phyloP scores from a whole-genome alignment of 208 protist genomes.

The Balamuthia mandrillaris region DNA sequence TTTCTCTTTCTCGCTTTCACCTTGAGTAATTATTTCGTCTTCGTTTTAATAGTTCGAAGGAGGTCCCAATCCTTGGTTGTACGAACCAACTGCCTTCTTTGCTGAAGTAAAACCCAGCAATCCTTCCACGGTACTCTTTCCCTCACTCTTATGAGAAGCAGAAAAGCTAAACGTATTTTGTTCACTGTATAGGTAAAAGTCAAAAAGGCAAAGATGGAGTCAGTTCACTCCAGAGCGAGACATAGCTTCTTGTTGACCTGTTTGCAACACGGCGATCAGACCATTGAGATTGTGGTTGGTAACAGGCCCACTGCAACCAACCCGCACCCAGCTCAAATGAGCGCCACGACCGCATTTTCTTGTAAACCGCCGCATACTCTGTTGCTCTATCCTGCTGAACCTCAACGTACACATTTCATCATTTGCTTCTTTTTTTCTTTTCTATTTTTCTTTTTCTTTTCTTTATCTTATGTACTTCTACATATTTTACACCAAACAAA shows the following conservation, averaged over 20 bases:
- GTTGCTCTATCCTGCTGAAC: slow-evolving; percentile 2
- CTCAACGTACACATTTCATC: no score
- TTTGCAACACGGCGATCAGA: not conserved
- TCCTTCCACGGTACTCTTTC: not conserved
- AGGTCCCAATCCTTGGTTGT: slow-evolving; percentile 34
- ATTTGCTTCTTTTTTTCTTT: no score
- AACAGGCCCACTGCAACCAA: slow-evolving; percentile 38
- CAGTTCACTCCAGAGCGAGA: no score
- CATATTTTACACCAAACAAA: not conserved
- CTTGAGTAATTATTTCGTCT: not conserved
- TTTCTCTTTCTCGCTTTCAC: not conserved
- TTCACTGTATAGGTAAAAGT: no score
- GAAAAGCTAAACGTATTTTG: no score
- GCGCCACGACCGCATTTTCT: not conserved
- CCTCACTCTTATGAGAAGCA: no score
- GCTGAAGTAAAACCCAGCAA: not conserved
- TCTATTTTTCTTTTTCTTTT: not conserved
- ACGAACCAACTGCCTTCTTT: slow-evolving; percentile 36
- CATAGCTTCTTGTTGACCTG: slow-evolving; percentile 21
- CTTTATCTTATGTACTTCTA: not conserved
- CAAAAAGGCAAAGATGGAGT: no score
- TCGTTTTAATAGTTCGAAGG: slow-evolving; percentile 9
- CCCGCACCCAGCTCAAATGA: not conserved
- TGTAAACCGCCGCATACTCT: slow-evolving; percentile 8
- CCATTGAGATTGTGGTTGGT: not conserved